Conservation (phyloP, 768 basidiomycete species). For the Kockovaella imperatae region DNA sequence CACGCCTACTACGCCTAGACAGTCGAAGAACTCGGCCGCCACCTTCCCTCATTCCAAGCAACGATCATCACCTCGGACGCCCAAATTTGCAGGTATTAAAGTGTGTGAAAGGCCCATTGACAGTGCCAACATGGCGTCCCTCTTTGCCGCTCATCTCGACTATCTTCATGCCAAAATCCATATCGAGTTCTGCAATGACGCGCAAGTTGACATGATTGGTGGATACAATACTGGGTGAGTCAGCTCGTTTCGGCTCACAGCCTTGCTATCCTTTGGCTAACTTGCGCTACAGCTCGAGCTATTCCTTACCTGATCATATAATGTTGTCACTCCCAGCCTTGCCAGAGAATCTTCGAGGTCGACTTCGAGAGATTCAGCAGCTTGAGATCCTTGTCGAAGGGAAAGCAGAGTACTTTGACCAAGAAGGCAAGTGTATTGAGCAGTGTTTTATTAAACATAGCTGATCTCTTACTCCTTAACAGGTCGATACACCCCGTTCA, state of each 20-base stretch:
- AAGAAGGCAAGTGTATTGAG: constrained; percentile 46
- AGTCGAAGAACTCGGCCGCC: too few relatives aligned
- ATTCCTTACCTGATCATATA: constrained; percentile 79
- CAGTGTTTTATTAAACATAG: neutral
- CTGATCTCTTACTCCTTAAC: neutral
- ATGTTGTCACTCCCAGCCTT: constrained; percentile 58
- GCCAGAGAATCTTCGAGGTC: constrained; percentile 44
- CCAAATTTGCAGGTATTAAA: too few relatives aligned
- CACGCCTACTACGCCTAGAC: too few relatives aligned
- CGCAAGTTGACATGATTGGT: constrained; percentile 33
- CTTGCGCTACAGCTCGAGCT: constrained; percentile 57
- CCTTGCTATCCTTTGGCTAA: neutral
- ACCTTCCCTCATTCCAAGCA: too few relatives aligned
- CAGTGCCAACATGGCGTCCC: too few relatives aligned
- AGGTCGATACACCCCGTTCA: constrained; percentile 58
- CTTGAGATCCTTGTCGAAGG: constrained; percentile 75
- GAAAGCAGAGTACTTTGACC: constrained; percentile 65
- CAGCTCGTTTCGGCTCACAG: neutral
- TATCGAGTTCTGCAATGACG: constrained; percentile 25
- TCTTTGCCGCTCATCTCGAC: too few relatives aligned
- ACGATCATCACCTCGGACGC: too few relatives aligned
- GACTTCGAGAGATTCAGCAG: constrained; percentile 23
- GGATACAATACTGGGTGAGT: constrained; percentile 37
- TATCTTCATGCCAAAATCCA: constrained; percentile 24
- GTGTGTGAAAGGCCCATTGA: too few relatives aligned